Conservation (phyloP, 331 rosid genomes). For the Cydonia oblonga region DNA sequence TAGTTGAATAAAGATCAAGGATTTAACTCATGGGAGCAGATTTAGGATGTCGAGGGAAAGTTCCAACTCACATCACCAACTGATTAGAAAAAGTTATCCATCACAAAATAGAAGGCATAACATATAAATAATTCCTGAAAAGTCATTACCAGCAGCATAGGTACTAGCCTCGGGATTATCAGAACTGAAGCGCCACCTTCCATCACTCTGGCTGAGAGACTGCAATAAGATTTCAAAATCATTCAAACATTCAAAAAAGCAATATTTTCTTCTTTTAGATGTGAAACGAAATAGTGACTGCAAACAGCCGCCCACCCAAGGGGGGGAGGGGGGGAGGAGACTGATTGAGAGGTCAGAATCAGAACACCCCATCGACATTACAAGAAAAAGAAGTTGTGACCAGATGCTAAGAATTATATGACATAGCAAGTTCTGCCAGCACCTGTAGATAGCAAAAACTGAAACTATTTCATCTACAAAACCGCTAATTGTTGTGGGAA, state of each 20-base stretch:
- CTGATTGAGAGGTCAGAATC: neutral
- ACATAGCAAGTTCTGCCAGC: slow-evolving; percentile 1
- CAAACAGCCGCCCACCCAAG: too few relatives aligned
- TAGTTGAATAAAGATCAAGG: neutral
- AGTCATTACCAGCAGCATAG: slow-evolving; percentile 82
- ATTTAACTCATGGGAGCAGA: too few relatives aligned
- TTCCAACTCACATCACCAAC: neutral
- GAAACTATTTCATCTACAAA: slow-evolving; percentile 3
- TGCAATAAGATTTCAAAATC: slow-evolving; percentile 27
- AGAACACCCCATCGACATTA: neutral
- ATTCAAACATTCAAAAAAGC: neutral
- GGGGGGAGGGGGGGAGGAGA: too few relatives aligned
- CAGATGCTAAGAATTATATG: neutral
- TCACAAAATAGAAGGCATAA: neutral
- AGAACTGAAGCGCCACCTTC: slow-evolving; percentile 93
- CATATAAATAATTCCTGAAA: too few relatives aligned
- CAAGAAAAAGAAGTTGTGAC: neutral
- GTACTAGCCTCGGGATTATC: slow-evolving; percentile 86
- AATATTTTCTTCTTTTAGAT: neutral
- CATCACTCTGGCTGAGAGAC: slow-evolving; percentile 99
- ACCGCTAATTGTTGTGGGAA: slow-evolving; percentile 1
- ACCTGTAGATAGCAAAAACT: slow-evolving; percentile 15
- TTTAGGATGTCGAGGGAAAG: neutral
- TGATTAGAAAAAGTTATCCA: neutral
- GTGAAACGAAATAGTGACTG: neutral